Base-by-base conservation (phyloP, 1,284 basidiomycete species). In the Naganishia sp. region DNA sequence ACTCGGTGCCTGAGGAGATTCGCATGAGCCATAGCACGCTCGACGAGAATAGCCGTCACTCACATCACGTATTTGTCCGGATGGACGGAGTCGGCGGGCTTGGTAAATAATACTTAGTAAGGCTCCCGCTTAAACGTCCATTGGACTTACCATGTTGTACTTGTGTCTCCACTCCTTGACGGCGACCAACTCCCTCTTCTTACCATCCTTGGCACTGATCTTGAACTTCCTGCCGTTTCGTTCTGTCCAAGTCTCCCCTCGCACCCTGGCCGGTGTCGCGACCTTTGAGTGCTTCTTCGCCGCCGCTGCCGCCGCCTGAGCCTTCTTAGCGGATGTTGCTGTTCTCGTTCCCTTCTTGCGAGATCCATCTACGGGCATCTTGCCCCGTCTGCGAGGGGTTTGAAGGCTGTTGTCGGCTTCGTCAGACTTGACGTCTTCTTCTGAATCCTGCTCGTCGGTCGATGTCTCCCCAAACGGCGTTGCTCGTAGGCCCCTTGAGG, bases 101-200 rank as follows among this genome's bases (percentile, higher is more conserved):
- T 18, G 52, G 4, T 16, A 2, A 25, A 39, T 13, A 9, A 10
- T 2, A 13, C 11, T 61, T 13, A 61, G 57, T 15, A 25, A 23
- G 4, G 28, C 36, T 18, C 39, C n/a, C 16, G 6, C 13, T n/a
- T 21, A 3, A n/a, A 21, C 10, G 23, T 6, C n/a, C 3, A 6
- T 6, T 6, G 7, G 16, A 46, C 54, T 15, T 45, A 55, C 52
- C 52, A 64, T 44, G 43, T 53, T 46, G 33, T 63, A 63, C 43
- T 64, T 54, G 28, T 39, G 42, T n/a, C 42, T 43, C 63, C 45
- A 55, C 6, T 54, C 39, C 33, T 64, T 64, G 54, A 64, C 39
- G 18, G 49, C 39, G 16, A 55, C 63, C 63, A 54, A 55, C 49
- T 49, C 11, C 23, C 33, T 31, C 25, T n/a, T 52, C 31, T 21